Evolutionary conservation across 2,329 filamentous ascomycete species (phyloP), one percentile per base, ranked within the genome.

Genomic region (Colletotrichum sp.): DNA sequence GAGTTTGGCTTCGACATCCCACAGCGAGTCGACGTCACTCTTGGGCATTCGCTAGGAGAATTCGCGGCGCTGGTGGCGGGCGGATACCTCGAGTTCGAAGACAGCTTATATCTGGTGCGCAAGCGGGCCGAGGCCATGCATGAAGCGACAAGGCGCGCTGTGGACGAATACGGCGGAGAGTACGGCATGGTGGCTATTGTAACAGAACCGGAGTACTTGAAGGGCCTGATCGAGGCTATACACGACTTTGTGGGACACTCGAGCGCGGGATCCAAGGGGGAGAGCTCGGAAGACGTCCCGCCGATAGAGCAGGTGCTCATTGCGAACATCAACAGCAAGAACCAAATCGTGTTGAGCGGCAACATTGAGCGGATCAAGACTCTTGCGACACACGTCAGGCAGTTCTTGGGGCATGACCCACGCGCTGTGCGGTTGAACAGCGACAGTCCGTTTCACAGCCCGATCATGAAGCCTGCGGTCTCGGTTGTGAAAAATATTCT

Each of bases 141-240:
- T 6, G 89, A 92, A 60, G 96, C 95, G 80, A 96, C 95, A 9
- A 87, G 87, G 79, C 87, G 90, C 28, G 95, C 95, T 6, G 88
- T 90, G 15, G 89, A 92, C 76, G 85, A 91, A 77, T 92, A 93
- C 78, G 95, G 95, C 72, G 94, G 95, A 78, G 94, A 96, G 80
- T 97, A 98, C 81, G 96, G 96, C 81, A 99, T 99, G 96, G 93
- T 98, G 28, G 96, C 96, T 6, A 88, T 98, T 13, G 93, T 99
- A 9, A 98, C 95, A 75, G 96, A 98, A 82, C 93, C 95, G 5
- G 90, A 93, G 78, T 94, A 95, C 82, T 90, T 98, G 75, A 85
- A 88, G 15, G 84, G 88, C 7, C 88, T 98, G 69, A 91, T 98
- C 74, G 89, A 89, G 72, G 93, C 94, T 4, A 95, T 98, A 76